These are phyloP conservation scores for Mucor piriformis DNA, from an alignment of 371 early-diverging fungal genomes.

Conservation along the genomic window DNA sequence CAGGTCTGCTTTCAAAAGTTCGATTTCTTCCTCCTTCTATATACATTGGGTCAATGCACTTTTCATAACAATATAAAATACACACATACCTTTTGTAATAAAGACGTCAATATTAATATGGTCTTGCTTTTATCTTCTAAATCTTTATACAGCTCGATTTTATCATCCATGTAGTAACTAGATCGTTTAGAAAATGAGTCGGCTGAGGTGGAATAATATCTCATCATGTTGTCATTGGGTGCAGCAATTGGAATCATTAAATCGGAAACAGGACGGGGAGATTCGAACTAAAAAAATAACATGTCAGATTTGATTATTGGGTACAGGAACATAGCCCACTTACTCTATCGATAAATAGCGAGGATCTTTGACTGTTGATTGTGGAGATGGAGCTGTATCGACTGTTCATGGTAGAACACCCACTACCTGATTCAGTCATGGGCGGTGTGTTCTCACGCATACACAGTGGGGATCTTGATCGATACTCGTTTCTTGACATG, in stretches of 20 bases:
- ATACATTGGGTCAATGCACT: too few species aligned
- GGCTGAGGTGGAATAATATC: not conserved
- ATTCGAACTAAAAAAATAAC: not conserved
- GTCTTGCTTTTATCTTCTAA: constrained; percentile 20
- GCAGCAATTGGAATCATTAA: constrained; percentile 18
- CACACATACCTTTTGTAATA: constrained; percentile 17
- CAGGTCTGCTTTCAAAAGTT: constrained; percentile 22
- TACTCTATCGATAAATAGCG: not conserved
- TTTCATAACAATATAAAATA: too few species aligned
- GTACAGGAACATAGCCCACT: too few species aligned
- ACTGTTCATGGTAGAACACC: constrained; percentile 17
- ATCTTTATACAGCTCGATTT: constrained; percentile 1
- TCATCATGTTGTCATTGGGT: not conserved
- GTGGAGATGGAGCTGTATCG: constrained; percentile 19
- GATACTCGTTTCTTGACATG: not conserved
- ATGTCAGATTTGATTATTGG: too few species aligned
- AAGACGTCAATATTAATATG: constrained; percentile 8
- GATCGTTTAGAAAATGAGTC: not conserved
- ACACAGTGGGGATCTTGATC: constrained; percentile 8
- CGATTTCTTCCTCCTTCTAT: constrained; percentile 25
- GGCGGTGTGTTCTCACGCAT: constrained; percentile 14
- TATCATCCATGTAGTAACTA: not conserved
- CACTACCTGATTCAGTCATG: constrained; percentile 21
- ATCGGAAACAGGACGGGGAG: constrained; percentile 16
- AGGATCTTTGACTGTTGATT: not conserved